Evolutionary conservation across 768 basidiomycete genomes (phyloP), one percentile per base, ranked within the genome.

Genomic region (Paxillus involutus): DNA sequence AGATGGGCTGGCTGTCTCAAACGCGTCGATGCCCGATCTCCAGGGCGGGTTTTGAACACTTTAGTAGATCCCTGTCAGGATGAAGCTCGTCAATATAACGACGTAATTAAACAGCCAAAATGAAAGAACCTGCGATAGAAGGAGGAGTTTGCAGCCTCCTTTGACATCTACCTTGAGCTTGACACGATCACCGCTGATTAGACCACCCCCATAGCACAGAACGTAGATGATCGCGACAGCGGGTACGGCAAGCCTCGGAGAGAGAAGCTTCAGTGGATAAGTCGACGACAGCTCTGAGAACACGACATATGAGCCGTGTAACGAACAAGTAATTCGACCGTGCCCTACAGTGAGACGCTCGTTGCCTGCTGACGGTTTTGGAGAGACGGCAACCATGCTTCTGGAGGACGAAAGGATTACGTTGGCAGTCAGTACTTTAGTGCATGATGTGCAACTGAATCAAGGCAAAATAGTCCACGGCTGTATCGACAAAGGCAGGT

Each of bases 251-350:
- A 83, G 71, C 45, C 78, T 78, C 2, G 93, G 91, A 3, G 93
- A 87, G 52, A 95, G 74, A 33, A 97, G 82, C 68, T 96, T 96
- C 62, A 97, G 76, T 9, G 94, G 94, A 65, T 96, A 97, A 2
- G 85, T 78, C 8, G 86, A 89, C 10, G 86, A 85, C 16, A 94
- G 77, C 60, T 90, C 82, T 0, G 86, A 80, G 64, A 96, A 89
- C 40, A 80, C 75, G 3, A 81, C 85, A 41, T 75, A 78, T 13
- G 75, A 69, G 14, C 82, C 85, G 64, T 85, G 78, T 14, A 72
- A 65, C 4, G 74, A 70, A 33, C 87, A 69, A n/a, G 70, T 66
- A 52, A 91, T 82, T 29, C 79, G 78, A 14, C 89, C 89, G 24
- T 74, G 67, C 30, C 88, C 89, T 35, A 68, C 61, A 35, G 39